These are phyloP conservation scores for Gaillardinia entomophila DNA, from an alignment of 805 yeast species.

Conservation along the genomic window DNA sequence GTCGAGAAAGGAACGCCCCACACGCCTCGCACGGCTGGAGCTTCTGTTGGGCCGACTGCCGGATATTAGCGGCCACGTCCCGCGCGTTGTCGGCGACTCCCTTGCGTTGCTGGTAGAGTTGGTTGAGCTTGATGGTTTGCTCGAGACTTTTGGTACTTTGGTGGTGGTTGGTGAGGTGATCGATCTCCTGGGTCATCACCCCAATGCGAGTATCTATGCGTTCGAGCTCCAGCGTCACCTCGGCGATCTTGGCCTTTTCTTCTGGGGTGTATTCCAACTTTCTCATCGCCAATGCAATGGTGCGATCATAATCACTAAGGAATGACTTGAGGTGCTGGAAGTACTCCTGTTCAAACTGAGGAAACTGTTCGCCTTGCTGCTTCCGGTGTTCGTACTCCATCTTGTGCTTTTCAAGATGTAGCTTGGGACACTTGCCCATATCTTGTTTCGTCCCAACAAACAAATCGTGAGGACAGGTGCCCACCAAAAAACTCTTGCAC, in stretches of 20 bases:
- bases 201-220: conserved; percentile 57
- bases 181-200: conserved; percentile 61
- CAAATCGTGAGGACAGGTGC: conserved; percentile 79
- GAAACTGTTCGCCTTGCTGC: conserved; percentile 40
- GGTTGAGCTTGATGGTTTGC: conserved; percentile 44
- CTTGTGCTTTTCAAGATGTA: conserved; percentile 71
- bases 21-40: conserved; percentile 86
- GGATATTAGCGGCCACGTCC: conserved; percentile 61
- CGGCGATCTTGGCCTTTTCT: conserved; percentile 56
- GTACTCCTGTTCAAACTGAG: conserved; percentile 47
- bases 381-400: conserved; percentile 56
- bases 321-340: conserved; percentile 46
- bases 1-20: conserved; percentile 79
- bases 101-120: conserved; percentile 43
- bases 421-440: conserved; percentile 70
- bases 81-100: conserved; percentile 51
- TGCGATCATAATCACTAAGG: conserved; percentile 60
- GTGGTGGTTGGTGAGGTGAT: conserved; percentile 42
- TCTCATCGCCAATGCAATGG: conserved; percentile 56
- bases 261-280: conserved; percentile 70
- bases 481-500: conserved; percentile 80
- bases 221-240: conserved; percentile 53
- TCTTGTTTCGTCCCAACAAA: conserved; percentile 79
- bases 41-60: conserved; percentile 84
- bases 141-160: conserved; percentile 46